These are phyloP conservation scores for Jackrogersella multiformis DNA, from an alignment of 495 filamentous ascomycete species.

Conservation along the genomic window DNA sequence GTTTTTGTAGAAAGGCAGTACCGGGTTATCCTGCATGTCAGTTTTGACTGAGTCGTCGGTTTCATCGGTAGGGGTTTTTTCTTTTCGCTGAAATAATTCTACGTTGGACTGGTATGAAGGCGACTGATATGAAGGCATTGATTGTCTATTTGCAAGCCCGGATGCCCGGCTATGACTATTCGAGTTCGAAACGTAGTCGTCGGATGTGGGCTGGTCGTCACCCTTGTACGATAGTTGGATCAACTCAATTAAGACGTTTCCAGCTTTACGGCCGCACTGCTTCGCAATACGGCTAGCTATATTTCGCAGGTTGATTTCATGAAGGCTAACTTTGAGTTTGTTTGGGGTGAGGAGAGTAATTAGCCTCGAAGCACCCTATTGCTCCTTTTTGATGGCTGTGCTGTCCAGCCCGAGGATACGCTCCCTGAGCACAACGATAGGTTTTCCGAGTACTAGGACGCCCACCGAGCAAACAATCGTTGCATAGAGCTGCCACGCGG, in stretches of 20 bases:
- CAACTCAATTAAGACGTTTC: background rate
- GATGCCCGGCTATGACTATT: no score
- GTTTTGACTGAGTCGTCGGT: no score
- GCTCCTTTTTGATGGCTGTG: conserved; percentile 23
- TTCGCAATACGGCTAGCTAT: background rate
- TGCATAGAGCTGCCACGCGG: conserved; percentile 66
- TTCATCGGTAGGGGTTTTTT: no score
- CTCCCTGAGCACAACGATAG: conserved; percentile 9
- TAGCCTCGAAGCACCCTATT: conserved; percentile 23
- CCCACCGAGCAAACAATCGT: conserved; percentile 70
- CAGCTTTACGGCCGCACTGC: background rate
- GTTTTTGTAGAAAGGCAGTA: no score
- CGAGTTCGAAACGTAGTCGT: no score
- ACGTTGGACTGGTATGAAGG: no score
- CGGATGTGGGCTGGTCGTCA: no score
- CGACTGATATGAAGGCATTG: no score
- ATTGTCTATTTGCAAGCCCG: no score
- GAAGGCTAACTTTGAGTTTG: background rate
- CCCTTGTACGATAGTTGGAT: background rate
- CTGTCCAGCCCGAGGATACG: conserved; percentile 16
- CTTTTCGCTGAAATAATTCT: no score
- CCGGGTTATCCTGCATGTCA: no score
- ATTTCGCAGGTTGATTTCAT: background rate
- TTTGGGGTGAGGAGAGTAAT: background rate
- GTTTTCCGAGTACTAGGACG: conserved; percentile 42